Evolutionary conservation across 768 basidiomycete genomes (phyloP).

Genomic region (Mycena galopus): DNA sequence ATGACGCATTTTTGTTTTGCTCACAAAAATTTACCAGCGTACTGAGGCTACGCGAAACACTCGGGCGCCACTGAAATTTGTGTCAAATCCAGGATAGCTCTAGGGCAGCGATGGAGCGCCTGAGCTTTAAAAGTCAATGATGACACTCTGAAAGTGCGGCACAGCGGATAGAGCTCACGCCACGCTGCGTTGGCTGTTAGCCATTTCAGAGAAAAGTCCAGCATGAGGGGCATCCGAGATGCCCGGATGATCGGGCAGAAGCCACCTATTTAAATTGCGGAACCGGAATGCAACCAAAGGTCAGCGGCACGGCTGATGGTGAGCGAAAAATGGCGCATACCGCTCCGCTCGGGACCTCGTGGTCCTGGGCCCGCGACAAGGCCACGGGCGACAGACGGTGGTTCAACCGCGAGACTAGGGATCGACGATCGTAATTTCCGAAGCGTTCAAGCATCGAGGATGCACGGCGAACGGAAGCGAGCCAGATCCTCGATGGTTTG

Average conservation of each 20-base stretch:
- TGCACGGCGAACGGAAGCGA: conserved; percentile 13
- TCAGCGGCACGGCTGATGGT: neutral
- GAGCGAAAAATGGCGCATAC: conserved; percentile 11
- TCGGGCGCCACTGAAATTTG: neutral
- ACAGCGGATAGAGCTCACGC: neutral
- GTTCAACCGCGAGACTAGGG: neutral
- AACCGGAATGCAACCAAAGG: neutral
- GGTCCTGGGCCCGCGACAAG: neutral
- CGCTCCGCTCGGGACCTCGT: conserved; percentile 20
- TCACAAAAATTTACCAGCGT: neutral
- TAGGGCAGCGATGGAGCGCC: conserved; percentile 9
- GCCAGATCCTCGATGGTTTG: conserved; percentile 7
- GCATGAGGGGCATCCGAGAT: neutral
- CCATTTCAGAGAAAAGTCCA: neutral
- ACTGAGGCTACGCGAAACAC: neutral
- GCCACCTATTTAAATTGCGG: neutral
- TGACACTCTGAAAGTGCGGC: conserved; percentile 1
- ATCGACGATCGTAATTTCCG: conserved; percentile 22
- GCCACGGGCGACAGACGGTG: neutral
- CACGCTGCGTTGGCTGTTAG: neutral
- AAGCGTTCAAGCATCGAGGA: neutral
- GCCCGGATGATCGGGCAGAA: neutral
- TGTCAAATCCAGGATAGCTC: neutral
- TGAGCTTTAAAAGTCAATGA: conserved; percentile 12
- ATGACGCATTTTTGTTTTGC: neutral